Evolutionary conservation across 2,329 filamentous ascomycete genomes (phyloP).

Genomic region (Nothophoma quercina): DNA sequence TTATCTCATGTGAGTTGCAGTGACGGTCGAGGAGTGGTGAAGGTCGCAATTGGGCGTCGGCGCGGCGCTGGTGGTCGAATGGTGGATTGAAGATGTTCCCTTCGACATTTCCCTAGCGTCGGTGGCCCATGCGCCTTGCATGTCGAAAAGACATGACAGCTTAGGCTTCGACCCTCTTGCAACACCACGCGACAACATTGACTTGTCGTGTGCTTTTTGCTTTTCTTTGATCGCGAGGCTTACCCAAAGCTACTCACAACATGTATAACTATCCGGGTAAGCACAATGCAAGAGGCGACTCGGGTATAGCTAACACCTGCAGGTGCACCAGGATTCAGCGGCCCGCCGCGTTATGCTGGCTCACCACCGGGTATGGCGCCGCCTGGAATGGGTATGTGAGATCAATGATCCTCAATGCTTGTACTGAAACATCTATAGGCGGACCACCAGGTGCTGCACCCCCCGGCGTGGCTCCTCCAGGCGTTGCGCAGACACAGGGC

Average conservation of each 20-base stretch:
- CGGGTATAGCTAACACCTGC: conserved; percentile 28
- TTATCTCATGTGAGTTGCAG: conserved; percentile 2
- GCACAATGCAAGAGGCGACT: conserved; percentile 4
- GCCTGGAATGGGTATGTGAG: conserved; percentile 77
- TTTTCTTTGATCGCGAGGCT: neutral
- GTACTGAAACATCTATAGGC: conserved; percentile 2
- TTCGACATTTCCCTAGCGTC: conserved; percentile 33
- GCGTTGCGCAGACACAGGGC: conserved; percentile 76
- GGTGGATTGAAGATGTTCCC: conserved; percentile 1
- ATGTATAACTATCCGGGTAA: conserved; percentile 51
- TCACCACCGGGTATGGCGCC: conserved; percentile 79
- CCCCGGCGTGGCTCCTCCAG: conserved; percentile 77
- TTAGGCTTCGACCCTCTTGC: neutral
- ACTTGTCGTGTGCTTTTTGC: neutral
- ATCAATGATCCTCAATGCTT: neutral
- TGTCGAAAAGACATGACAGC: conserved; percentile 15
- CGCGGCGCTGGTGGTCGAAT: neutral
- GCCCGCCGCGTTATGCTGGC: conserved; percentile 74
- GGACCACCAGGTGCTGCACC: conserved; percentile 57
- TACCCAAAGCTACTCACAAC: neutral
- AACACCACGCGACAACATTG: neutral
- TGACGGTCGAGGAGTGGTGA: neutral
- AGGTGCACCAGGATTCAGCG: conserved; percentile 70
- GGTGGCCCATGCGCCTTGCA: conserved; percentile 27
- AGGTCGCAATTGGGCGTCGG: conserved; percentile 7